Evolutionary conservation across 1,284 basidiomycete genomes (phyloP).

Genomic region (Cutaneotrichosporon arboriforme): DNA sequence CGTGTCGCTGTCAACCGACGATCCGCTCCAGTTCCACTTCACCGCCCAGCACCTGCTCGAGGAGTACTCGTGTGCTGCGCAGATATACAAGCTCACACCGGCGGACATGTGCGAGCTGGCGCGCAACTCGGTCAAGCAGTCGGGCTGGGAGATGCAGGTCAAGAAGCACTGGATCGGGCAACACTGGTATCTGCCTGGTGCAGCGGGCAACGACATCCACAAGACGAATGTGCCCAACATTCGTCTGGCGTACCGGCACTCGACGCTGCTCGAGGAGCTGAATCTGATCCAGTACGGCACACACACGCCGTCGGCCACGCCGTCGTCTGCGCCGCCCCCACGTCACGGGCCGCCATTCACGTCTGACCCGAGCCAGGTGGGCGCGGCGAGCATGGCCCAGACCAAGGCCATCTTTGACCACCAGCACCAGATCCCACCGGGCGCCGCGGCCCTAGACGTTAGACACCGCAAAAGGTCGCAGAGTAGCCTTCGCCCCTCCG

Average conservation of each 20-base stretch:
- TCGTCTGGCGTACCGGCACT: constrained; percentile 79
- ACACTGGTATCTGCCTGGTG: constrained; percentile 82
- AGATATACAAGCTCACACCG: constrained; percentile 83
- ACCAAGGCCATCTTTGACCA: constrained; percentile 12
- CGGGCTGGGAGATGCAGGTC: constrained; percentile 97
- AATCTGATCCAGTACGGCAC: constrained; percentile 38
- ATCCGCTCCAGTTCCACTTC: constrained; percentile 77
- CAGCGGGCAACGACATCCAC: constrained; percentile 83
- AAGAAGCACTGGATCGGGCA: constrained; percentile 95
- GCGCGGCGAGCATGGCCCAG: constrained; percentile 16
- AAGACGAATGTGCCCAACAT: constrained; percentile 97
- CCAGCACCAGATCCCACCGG: constrained; percentile 15
- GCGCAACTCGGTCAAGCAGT: constrained; percentile 91
- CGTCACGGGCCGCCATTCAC: background rate
- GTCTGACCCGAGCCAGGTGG: constrained; percentile 4
- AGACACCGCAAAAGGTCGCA: constrained; percentile 25
- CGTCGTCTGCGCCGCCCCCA: background rate
- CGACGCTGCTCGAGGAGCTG: constrained; percentile 81
- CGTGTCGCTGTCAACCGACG: constrained; percentile 82
- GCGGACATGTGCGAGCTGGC: constrained; percentile 76
- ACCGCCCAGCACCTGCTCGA: constrained; percentile 92
- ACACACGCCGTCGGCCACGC: constrained; percentile 32
- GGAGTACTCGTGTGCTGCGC: constrained; percentile 96
- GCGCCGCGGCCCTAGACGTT: constrained; percentile 28
- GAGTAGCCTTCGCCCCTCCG: background rate